These are phyloP conservation scores for Oryza glaberrima DNA, from an alignment of 176 grass and related monocot species.

Conservation along the genomic window DNA sequence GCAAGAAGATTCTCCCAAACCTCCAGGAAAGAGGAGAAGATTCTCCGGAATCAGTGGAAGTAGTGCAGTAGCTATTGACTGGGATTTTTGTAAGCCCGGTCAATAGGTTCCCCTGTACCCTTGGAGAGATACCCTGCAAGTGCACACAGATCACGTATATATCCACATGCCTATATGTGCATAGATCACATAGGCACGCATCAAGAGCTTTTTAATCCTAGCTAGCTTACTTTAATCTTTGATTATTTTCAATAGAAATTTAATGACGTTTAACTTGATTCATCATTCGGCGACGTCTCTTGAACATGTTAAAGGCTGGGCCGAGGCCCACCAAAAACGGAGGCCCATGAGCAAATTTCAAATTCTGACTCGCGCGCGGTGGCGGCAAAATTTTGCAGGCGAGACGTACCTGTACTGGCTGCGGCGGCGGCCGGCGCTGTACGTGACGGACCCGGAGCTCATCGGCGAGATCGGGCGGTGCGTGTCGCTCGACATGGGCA, in stretches of 20 bases:
- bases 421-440: slow-evolving; percentile 67
- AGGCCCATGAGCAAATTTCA: neutral
- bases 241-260: too few species aligned
- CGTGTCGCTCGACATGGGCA: slow-evolving; percentile 83
- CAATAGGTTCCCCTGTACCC: neutral
- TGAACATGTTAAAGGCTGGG: neutral
- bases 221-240: too few species aligned
- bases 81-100: neutral
- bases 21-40: neutral
- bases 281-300: too few species aligned
- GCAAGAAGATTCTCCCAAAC: too few species aligned
- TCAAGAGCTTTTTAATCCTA: too few species aligned
- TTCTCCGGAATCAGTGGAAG: neutral
- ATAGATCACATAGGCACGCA: too few species aligned
- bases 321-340: neutral
- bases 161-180: too few species aligned
- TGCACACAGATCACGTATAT: too few species aligned
- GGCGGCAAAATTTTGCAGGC: slow-evolving; percentile 41
- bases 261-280: too few species aligned
- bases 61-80: neutral
- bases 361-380: neutral
- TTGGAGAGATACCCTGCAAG: neutral
- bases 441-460: slow-evolving; percentile 76
- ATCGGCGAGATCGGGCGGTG: slow-evolving; percentile 80
- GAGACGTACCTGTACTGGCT: slow-evolving; percentile 78